Evolutionary conservation across 2,329 filamentous ascomycete species (phyloP).

Genomic region (Rhynchosporium graminicola): DNA sequence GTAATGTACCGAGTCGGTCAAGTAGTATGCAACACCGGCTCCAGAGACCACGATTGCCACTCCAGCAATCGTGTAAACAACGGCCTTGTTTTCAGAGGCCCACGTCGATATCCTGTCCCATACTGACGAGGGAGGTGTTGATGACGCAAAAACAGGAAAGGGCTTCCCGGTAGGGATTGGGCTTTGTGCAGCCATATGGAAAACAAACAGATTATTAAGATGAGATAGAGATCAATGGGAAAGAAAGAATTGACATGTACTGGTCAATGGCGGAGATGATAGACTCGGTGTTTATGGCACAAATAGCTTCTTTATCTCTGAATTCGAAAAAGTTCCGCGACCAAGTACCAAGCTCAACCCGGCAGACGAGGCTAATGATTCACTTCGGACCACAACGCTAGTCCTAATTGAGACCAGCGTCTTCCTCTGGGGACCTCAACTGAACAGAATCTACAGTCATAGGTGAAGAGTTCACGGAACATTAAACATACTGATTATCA

Average conservation of each 20-base stretch:
- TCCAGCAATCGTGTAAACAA: constrained; percentile 94
- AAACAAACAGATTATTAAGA: constrained; percentile 32
- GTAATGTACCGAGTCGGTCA: constrained; percentile 59
- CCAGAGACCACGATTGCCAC: constrained; percentile 89
- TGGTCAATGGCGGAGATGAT: constrained; percentile 26
- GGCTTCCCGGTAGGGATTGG: constrained; percentile 35
- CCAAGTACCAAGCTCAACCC: constrained; percentile 7
- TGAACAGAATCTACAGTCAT: too few species aligned
- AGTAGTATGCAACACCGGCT: constrained; percentile 91
- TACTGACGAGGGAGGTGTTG: constrained; percentile 39
- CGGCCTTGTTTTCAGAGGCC: constrained; percentile 93
- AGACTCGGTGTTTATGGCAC: constrained; percentile 9
- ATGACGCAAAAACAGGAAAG: constrained; percentile 39
- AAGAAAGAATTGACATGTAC: constrained; percentile 26
- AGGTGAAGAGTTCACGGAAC: too few species aligned
- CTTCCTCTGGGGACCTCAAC: too few species aligned
- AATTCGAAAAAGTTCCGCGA: constrained; percentile 14
- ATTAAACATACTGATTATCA: too few species aligned
- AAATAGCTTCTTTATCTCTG: constrained; percentile 2
- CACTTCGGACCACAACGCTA: constrained; percentile 3
- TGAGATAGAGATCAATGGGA: constrained; percentile 28
- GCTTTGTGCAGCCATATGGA: constrained; percentile 36
- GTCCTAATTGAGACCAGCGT: not conserved
- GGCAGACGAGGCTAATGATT: constrained; percentile 10
- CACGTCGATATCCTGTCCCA: constrained; percentile 91